phyloP scores from a whole-genome alignment of 2,329 filamentous ascomycete species.

The Beauveria asiatica region DNA sequence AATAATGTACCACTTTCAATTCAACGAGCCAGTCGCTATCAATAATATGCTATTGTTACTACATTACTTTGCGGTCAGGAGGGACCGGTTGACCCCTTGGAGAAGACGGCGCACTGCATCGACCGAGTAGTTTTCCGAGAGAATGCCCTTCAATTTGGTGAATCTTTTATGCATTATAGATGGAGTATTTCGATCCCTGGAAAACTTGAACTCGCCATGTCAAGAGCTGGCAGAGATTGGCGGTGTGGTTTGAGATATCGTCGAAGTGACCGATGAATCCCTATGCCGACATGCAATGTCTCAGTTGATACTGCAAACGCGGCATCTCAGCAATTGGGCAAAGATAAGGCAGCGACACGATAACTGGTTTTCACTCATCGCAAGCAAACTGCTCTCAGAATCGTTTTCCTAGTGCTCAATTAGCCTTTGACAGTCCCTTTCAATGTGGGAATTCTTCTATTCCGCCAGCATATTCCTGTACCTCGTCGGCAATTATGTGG shows the following conservation, averaged over 20 bases:
- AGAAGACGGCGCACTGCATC: no score
- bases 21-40: no score
- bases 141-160: no score
- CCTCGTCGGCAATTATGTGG: slow-evolving; percentile 4
- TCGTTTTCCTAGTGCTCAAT: background rate
- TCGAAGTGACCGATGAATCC: background rate
- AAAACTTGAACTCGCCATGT: no score
- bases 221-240: background rate
- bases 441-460: slow-evolving; percentile 7
- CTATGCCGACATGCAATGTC: background rate
- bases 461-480: slow-evolving; percentile 6
- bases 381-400: background rate
- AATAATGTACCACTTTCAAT: no score
- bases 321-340: background rate
- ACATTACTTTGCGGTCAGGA: no score
- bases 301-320: background rate
- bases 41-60: no score
- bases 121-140: no score
- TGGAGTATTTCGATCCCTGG: no score
- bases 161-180: no score
- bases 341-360: background rate
- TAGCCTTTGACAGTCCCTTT: background rate
- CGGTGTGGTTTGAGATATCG: background rate
- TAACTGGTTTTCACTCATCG: background rate
- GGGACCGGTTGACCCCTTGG: no score